Evolutionary conservation across 2,329 filamentous ascomycete genomes (phyloP), one percentile per base, ranked within the genome.

Genomic region (Dactylellina haptotyla): DNA sequence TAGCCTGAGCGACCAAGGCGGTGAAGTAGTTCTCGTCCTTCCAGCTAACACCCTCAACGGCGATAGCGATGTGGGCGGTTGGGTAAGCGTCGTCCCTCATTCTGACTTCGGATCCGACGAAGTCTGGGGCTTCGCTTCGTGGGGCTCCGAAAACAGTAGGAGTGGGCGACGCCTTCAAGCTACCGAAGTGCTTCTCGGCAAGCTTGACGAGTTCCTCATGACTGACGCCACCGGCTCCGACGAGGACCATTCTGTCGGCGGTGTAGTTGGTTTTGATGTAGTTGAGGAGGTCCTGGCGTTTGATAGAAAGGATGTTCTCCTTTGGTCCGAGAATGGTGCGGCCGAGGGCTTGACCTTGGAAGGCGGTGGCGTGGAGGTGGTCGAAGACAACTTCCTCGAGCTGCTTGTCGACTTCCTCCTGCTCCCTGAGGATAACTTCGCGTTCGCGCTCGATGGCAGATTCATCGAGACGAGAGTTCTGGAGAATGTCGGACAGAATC

Each of bases 251-350:
- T 83, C 96, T 93, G 85, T 99, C 95, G 77, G 95, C 94, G 70
- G 93, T 97, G 87, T 99, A 99, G 88, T 99, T 99, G 85, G 88
- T 95, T 87, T 96, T 97, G 87, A 99, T 98, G 86, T 99, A 99
- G 85, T 91, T 91, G 82, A 86, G 85, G 78, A 99, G 87, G 83
- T 99, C 94, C 79, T 92, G 88, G 80, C 93, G 90, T 83, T 90
- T 90, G 84, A 99, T 99, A 83, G 90, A 93, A 82, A 93, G 88
- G 83, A 99, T 99, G 87, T 99, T 99, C 87, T 99, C 89, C 84
- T 93, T 93, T 78, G 95, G 95, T 78, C 95, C 95, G 76, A 99
- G 88, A 82, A 99, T 99, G 79, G 95, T 99, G 82, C 95, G 93
- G 83, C 95, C 95, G 73, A 99, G 89, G 75, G 95, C 90, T 86